These are phyloP conservation scores for Ophioceras dolichostomum DNA, from an alignment of 2,329 filamentous ascomycete genomes.

Conservation along the genomic window DNA sequence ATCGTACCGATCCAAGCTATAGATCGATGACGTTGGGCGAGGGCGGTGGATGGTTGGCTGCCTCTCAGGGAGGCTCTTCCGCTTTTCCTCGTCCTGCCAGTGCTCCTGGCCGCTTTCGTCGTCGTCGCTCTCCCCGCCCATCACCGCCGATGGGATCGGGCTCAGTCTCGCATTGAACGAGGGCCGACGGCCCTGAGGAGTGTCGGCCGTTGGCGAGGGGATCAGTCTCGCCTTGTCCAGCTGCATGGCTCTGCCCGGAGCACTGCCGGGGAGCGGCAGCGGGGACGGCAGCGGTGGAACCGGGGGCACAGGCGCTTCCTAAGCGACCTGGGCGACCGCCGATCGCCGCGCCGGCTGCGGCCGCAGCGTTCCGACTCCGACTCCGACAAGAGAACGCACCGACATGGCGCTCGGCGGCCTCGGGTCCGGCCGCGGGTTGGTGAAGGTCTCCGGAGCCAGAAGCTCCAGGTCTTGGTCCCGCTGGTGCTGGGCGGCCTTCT, in stretches of 20 bases:
- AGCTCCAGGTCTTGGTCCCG: neutral
- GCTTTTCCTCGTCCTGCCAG: too few species aligned
- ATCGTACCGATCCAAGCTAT: too few species aligned
- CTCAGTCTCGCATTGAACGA: slow-evolving; percentile 1
- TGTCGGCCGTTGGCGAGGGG: neutral
- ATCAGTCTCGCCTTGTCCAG: too few species aligned
- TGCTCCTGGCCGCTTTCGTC: neutral
- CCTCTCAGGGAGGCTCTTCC: too few species aligned
- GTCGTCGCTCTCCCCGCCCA: slow-evolving; percentile 1
- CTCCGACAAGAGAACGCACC: too few species aligned
- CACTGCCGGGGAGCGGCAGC: neutral
- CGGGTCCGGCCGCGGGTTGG: neutral
- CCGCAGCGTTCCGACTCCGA: neutral
- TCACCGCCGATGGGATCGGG: neutral
- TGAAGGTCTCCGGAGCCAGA: neutral
- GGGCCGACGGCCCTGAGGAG: neutral
- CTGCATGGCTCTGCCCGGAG: too few species aligned
- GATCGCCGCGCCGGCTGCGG: neutral
- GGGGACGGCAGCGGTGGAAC: neutral
- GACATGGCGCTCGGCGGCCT: neutral
- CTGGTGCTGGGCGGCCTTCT: neutral
- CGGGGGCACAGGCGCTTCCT: neutral
- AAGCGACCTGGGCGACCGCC: neutral
- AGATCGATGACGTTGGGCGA: too few species aligned
- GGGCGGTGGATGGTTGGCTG: too few species aligned